phyloP scores from a whole-genome alignment of 345 rosid genomes.

The Excoecaria cochinchinensis region DNA sequence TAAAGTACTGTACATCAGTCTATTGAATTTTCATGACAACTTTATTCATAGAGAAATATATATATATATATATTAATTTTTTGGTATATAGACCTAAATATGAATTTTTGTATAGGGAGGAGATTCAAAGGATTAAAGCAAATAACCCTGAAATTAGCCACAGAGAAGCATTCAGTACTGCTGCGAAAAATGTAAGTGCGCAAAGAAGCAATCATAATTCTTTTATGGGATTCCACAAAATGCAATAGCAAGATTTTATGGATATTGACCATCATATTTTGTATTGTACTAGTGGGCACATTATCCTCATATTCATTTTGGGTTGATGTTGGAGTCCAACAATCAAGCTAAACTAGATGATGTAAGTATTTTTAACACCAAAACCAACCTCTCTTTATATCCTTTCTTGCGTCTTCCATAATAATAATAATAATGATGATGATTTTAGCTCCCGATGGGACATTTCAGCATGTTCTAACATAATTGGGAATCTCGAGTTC shows the following conservation, averaged over 20 bases:
- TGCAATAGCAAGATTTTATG: background rate
- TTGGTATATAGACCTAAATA: background rate
- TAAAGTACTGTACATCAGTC: slow-evolving; percentile 49
- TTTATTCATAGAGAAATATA: background rate
- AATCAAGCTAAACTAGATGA: slow-evolving; percentile 50
- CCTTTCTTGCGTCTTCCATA: background rate
- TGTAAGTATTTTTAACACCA: slow-evolving; percentile 2
- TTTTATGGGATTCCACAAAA: background rate
- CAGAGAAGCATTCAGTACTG: slow-evolving; percentile 98
- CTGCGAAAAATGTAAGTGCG: slow-evolving; percentile 86
- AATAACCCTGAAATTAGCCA: slow-evolving; percentile 93
- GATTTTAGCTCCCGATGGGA: too few species aligned
- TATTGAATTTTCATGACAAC: slow-evolving; percentile 7
- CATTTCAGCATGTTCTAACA: too few species aligned
- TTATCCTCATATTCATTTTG: slow-evolving; percentile 88
- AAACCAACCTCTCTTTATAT: background rate
- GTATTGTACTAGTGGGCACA: slow-evolving; percentile 77
- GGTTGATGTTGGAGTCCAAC: slow-evolving; percentile 77
- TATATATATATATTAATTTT: background rate
- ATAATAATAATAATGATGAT: too few species aligned
- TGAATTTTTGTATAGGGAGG: slow-evolving; percentile 57
- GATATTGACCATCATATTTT: slow-evolving; percentile 7
- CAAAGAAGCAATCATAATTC: background rate
- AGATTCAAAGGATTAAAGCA: slow-evolving; percentile 98
- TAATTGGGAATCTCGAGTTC: too few species aligned